A percentile compares a stretch with the other conserved stretches of the same genome.
phyloP scores from a whole-genome alignment of 2,329 filamentous ascomycete genomes.

The Fusarium equiseti region DNA sequence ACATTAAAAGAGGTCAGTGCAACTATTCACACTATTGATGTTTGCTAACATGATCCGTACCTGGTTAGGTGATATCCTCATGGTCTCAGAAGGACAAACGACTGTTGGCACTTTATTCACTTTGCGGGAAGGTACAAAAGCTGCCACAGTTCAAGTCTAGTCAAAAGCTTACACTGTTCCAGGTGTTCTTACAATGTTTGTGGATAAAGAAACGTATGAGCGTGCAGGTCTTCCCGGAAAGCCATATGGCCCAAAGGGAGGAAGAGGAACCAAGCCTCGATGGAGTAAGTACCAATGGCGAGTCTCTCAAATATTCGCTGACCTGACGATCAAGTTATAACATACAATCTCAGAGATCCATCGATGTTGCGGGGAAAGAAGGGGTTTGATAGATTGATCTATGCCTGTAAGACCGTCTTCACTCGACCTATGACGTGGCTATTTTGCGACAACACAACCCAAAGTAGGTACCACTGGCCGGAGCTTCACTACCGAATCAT shows the following conservation, averaged over 20 bases:
- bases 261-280: conserved; percentile 72
- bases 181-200: conserved; percentile 80
- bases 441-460: conserved; percentile 71
- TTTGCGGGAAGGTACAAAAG: conserved; percentile 71
- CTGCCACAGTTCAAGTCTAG: background rate
- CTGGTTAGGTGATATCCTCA: conserved; percentile 75
- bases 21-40: background rate
- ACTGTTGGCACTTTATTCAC: conserved; percentile 79
- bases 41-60: conserved; percentile 2
- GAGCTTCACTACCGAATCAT: background rate
- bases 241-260: conserved; percentile 69
- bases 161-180: background rate
- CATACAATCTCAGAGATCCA: conserved; percentile 78
- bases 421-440: conserved; percentile 78
- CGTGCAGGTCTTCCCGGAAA: conserved; percentile 82
- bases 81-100: conserved; percentile 83
- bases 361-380: conserved; percentile 88
- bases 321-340: conserved; percentile 69
- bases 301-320: conserved; percentile 34
- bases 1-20: conserved; percentile 79
- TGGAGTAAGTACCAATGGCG: conserved; percentile 69
- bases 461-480: conserved; percentile 42
- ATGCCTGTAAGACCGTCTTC: conserved; percentile 84
- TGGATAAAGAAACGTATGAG: conserved; percentile 87
- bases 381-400: conserved; percentile 80